These are phyloP conservation scores for Fusarium xyrophilum DNA, from an alignment of 2,329 filamentous ascomycete species.

Conservation along the genomic window DNA sequence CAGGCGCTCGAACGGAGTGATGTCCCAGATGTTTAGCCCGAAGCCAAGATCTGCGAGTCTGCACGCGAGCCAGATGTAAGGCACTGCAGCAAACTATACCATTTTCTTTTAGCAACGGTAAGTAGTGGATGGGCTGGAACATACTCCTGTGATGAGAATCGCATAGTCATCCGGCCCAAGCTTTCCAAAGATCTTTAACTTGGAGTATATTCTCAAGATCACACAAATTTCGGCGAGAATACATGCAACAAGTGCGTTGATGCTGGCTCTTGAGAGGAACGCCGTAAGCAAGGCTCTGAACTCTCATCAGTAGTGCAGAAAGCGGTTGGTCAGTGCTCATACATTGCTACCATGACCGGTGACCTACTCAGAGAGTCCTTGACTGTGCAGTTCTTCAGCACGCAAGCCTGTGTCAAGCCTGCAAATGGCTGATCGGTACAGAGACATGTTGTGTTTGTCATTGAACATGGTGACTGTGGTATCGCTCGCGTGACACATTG, in stretches of 20 bases:
- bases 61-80: constrained; percentile 24
- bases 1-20: constrained; percentile 18
- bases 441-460: constrained; percentile 27
- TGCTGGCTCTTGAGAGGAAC: constrained; percentile 26
- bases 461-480: constrained; percentile 16
- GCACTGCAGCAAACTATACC: constrained; percentile 22
- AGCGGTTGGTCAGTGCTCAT: background rate
- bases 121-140: background rate
- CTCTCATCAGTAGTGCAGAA: constrained; percentile 5
- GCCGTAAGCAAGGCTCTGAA: constrained; percentile 22
- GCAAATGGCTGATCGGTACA: constrained; percentile 30
- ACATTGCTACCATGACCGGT: accelerated
- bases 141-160: constrained; percentile 24
- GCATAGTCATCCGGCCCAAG: constrained; percentile 21
- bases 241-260: constrained; percentile 23
- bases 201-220: constrained; percentile 21
- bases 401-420: constrained; percentile 20
- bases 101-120: background rate
- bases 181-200: constrained; percentile 21
- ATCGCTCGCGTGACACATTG: constrained; percentile 20
- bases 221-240: constrained; percentile 21
- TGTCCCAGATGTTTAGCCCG: constrained; percentile 28
- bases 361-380: constrained; percentile 29
- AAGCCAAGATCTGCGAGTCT: constrained; percentile 30
- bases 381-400: constrained; percentile 15